phyloP scores from a whole-genome alignment of 495 filamentous ascomycete species.

The Oidiodendron maius region DNA sequence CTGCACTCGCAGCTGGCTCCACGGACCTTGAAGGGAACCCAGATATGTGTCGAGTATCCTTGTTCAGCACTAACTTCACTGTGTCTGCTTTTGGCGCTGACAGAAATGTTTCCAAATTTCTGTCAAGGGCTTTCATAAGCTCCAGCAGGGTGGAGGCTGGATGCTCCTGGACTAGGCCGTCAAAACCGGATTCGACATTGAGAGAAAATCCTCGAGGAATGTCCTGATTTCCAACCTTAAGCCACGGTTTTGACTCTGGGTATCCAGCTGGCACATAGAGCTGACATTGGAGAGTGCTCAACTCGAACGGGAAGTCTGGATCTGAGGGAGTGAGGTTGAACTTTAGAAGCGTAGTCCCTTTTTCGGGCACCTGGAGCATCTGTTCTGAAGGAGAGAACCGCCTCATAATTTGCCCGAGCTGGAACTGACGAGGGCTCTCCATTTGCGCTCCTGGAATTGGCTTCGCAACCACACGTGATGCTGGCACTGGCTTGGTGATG shows the following conservation, averaged over 20 bases:
- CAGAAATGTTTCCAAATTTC: slow-evolving; percentile 65
- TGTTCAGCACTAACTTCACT: slow-evolving; percentile 71
- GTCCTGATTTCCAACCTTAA: slow-evolving; percentile 67
- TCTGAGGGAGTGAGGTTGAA: slow-evolving; percentile 71
- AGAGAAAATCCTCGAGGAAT: slow-evolving; percentile 75
- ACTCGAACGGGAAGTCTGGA: slow-evolving; percentile 27
- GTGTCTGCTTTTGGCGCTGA: slow-evolving; percentile 69
- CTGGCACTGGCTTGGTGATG: slow-evolving; percentile 22
- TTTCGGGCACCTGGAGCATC: slow-evolving; percentile 24
- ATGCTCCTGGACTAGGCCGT: slow-evolving; percentile 53
- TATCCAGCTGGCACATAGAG: slow-evolving; percentile 63
- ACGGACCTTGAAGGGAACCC: slow-evolving; percentile 12
- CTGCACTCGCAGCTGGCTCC: neutral
- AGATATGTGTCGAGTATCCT: slow-evolving; percentile 38
- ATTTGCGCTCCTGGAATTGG: slow-evolving; percentile 61
- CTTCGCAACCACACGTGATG: slow-evolving; percentile 49
- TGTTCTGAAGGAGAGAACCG: slow-evolving; percentile 61
- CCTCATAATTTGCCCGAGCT: slow-evolving; percentile 68
- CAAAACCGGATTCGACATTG: slow-evolving; percentile 78
- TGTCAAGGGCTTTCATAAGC: slow-evolving; percentile 69
- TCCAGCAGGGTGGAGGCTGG: slow-evolving; percentile 56
- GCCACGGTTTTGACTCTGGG: slow-evolving; percentile 48
- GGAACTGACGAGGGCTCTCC: slow-evolving; percentile 67
- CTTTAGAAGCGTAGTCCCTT: slow-evolving; percentile 38
- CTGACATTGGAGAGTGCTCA: slow-evolving; percentile 39